These are phyloP conservation scores for Paraconiothyrium brasiliense DNA, from an alignment of 2,329 filamentous ascomycete species.

Conservation along the genomic window DNA sequence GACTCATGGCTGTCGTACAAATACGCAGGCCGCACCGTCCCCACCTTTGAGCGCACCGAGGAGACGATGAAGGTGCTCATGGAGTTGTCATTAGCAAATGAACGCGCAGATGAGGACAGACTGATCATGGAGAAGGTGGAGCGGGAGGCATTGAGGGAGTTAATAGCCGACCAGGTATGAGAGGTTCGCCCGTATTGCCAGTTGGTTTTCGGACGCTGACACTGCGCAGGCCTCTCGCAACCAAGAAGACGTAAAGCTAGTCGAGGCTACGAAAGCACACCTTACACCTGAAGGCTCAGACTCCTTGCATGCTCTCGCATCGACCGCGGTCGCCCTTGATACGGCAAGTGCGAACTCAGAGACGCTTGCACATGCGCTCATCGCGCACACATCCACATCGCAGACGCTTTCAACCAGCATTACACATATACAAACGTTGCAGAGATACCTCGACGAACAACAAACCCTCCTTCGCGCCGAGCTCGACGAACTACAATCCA, in stretches of 20 bases:
- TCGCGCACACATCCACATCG: conserved; percentile 41
- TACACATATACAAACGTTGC: conserved; percentile 43
- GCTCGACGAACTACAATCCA: conserved; percentile 39
- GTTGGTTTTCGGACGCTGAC: conserved; percentile 18
- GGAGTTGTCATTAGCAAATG: conserved; percentile 77
- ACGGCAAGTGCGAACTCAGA: conserved; percentile 38
- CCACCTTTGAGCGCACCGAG: conserved; percentile 84
- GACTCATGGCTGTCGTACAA: conserved; percentile 78
- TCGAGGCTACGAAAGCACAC: conserved; percentile 32
- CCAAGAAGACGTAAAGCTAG: conserved; percentile 34
- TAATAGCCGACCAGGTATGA: conserved; percentile 48
- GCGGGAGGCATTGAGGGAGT: conserved; percentile 65
- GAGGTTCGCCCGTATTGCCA: conserved; percentile 23
- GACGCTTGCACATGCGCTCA: conserved; percentile 46
- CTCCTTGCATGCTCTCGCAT: conserved; percentile 49
- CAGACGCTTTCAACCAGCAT: conserved; percentile 45
- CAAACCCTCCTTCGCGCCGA: conserved; percentile 42
- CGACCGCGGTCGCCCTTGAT: conserved; percentile 49
- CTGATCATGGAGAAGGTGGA: conserved; percentile 68
- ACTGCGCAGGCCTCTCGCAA: conserved; percentile 29
- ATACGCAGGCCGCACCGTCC: conserved; percentile 73
- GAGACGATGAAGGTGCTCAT: conserved; percentile 82
- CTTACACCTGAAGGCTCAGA: conserved; percentile 42
- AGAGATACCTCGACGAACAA: conserved; percentile 45
- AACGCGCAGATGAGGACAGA: conserved; percentile 77